Evolutionary conservation across 768 basidiomycete genomes (phyloP).

Genomic region (Coprinopsis sp.): DNA sequence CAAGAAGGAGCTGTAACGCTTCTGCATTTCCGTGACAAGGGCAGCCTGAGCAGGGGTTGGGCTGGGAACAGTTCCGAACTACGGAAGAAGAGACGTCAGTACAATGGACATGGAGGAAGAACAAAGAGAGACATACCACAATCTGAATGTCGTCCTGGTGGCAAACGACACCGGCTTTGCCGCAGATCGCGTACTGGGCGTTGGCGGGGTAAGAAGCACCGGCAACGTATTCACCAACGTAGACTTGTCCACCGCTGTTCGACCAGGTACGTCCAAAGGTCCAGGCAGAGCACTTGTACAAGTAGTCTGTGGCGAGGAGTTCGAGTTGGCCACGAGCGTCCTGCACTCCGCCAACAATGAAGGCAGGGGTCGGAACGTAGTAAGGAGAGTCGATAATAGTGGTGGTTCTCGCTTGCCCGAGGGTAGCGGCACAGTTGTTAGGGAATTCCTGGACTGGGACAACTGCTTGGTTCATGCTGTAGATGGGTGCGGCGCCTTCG

Average conservation of each 20-base stretch:
- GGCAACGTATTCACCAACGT: conserved; percentile 57
- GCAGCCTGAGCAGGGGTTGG: conserved; percentile 53
- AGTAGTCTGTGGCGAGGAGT: conserved; percentile 58
- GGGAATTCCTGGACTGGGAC: conserved; percentile 37
- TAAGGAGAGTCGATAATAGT: conserved; percentile 39
- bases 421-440: conserved; percentile 33
- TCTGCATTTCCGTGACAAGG: conserved; percentile 62
- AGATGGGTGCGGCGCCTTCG: conserved; percentile 69
- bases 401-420: conserved; percentile 43
- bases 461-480: conserved; percentile 33
- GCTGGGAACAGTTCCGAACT: conserved; percentile 54
- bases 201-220: conserved; percentile 75
- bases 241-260: conserved; percentile 58
- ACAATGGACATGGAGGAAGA: conserved; percentile 3
- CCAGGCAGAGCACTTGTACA: conserved; percentile 70
- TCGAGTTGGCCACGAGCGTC: conserved; percentile 58
- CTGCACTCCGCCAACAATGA: conserved; percentile 22
- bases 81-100: conserved; percentile 8
- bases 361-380: conserved; percentile 36
- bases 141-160: conserved; percentile 83
- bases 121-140: conserved; percentile 45
- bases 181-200: conserved; percentile 51
- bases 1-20: conserved; percentile 65
- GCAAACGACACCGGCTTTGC: conserved; percentile 54
- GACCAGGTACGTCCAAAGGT: conserved; percentile 67